phyloP scores from a whole-genome alignment of 2,329 filamentous ascomycete species.

The Diaporthe vaccinii region DNA sequence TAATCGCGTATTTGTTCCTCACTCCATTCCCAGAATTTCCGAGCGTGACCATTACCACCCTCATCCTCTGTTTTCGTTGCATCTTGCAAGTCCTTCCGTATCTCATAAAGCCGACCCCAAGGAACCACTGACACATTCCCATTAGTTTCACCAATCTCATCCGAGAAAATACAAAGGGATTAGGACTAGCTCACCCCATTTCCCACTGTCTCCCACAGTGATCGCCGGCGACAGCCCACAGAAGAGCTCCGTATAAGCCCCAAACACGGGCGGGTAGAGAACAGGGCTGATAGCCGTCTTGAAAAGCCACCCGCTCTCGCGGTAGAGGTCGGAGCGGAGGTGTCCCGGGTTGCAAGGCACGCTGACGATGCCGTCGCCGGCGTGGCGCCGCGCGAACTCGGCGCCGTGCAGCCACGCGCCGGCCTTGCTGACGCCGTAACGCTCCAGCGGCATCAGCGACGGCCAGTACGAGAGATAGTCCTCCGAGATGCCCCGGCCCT shows the following conservation, averaged over 20 bases:
- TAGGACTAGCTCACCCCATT: conserved; percentile 42
- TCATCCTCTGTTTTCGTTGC: conserved; percentile 50
- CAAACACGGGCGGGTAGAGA: conserved; percentile 44
- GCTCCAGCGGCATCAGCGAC: conserved; percentile 18
- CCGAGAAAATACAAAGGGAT: neutral
- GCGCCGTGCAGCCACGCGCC: conserved; percentile 43
- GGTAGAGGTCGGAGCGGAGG: conserved; percentile 44
- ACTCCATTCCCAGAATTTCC: conserved; percentile 58
- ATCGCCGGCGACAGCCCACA: conserved; percentile 53
- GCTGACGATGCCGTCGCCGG: conserved; percentile 45
- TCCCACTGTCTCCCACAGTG: conserved; percentile 45
- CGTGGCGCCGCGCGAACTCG: conserved; percentile 45
- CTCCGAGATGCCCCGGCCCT: neutral
- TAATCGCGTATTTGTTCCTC: conserved; percentile 52
- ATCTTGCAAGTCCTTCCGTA: conserved; percentile 48
- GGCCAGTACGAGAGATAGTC: conserved; percentile 32
- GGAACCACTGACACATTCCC: conserved; percentile 48
- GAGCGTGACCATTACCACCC: conserved; percentile 53
- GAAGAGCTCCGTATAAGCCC: conserved; percentile 57
- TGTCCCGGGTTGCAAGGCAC: conserved; percentile 48
- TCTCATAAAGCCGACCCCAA: conserved; percentile 53
- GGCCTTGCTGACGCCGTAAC: conserved; percentile 47
- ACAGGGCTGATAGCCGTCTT: conserved; percentile 6
- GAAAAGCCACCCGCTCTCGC: conserved; percentile 27
- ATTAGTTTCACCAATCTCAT: neutral